Evolutionary conservation across 2,329 filamentous ascomycete genomes (phyloP), one percentile per base, ranked within the genome.

Genomic region (Penicillium occitanis): DNA sequence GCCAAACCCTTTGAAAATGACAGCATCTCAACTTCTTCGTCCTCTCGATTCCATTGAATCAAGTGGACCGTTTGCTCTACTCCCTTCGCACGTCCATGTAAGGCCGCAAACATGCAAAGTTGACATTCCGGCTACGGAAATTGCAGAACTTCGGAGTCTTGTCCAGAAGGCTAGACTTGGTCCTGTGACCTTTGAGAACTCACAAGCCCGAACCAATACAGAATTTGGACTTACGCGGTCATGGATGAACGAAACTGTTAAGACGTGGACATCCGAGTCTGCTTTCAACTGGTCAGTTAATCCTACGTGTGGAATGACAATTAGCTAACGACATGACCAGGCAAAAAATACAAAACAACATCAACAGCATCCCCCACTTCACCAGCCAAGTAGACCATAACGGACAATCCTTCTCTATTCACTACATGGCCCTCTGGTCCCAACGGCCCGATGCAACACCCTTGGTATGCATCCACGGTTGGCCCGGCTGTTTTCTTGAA

Each of bases 341-440:
- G 68, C 68, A 72, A 71, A 69, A 75, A 63, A 73, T 75, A 6
- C 74, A 80, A 69, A 70, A 77, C 46, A 75, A 78, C 17, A 80
- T 85, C 70, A 86, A 86, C 70, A 78, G 75, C n/a, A 82, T 83
- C 53, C 83, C 83, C 1, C 83, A 86, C 66, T 86, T 81, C 75
- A 82, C 74, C 1, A 73, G 76, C 25, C 50, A 66, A 19, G 25
- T 61, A 11, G 61, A 67, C 3, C 14, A 64, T 4, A 77, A 81
- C 5, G 30, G 30, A 3, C 42, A 57, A 14, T 58, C 62, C 17
- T 64, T 50, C 66, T 72, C 78, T 2, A 75, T 87, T 46, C 85
- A 87, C 70, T 87, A 87, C 70, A 72, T 79, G 1, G 85, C 80
- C 0, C 75, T 88, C 0, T 88, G 87, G 72, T 87, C 85, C 0